Conservation (phyloP, 2,329 filamentous ascomycete genomes). For the Teratosphaeria nubilosa region DNA sequence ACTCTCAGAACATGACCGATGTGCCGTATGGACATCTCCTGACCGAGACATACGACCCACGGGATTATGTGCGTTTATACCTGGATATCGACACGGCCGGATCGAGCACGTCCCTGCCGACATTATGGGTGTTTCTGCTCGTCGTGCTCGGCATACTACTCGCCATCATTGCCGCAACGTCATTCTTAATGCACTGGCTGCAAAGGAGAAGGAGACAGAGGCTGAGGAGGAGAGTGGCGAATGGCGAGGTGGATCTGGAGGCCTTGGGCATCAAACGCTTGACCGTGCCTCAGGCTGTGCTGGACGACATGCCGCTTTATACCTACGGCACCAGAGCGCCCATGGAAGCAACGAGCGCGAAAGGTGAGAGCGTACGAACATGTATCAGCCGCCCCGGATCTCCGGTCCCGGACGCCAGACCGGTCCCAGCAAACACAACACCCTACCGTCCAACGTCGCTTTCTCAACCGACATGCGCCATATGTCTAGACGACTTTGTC, state of each 20-base stretch:
- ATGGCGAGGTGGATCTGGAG: constrained; percentile 78
- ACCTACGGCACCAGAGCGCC: constrained; percentile 45
- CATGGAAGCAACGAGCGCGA: background rate
- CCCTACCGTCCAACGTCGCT: constrained; percentile 31
- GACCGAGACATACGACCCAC: constrained; percentile 26
- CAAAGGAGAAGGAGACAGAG: constrained; percentile 60
- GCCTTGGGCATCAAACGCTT: constrained; percentile 73
- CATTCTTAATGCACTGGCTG: constrained; percentile 63
- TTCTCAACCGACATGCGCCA: constrained; percentile 75
- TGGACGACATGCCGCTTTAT: constrained; percentile 68
- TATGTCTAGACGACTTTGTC: constrained; percentile 76
- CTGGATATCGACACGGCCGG: constrained; percentile 35
- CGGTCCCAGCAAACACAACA: constrained; percentile 10
- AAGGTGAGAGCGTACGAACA: constrained; percentile 1
- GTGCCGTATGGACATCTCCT: constrained; percentile 33
- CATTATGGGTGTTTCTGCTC: constrained; percentile 69
- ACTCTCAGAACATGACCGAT: constrained; percentile 62
- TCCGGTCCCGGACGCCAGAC: constrained; percentile 1
- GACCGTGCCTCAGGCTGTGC: constrained; percentile 60
- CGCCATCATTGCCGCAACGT: constrained; percentile 56
- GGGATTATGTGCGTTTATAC: constrained; percentile 42
- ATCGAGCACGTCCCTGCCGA: constrained; percentile 43
- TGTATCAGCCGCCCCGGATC: constrained; percentile 6
- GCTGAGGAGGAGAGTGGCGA: constrained; percentile 59
- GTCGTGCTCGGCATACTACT: constrained; percentile 63